Evolutionary conservation across 176 grass and related monocot genomes (phyloP).

Genomic region (Phyllostachys edulis): DNA sequence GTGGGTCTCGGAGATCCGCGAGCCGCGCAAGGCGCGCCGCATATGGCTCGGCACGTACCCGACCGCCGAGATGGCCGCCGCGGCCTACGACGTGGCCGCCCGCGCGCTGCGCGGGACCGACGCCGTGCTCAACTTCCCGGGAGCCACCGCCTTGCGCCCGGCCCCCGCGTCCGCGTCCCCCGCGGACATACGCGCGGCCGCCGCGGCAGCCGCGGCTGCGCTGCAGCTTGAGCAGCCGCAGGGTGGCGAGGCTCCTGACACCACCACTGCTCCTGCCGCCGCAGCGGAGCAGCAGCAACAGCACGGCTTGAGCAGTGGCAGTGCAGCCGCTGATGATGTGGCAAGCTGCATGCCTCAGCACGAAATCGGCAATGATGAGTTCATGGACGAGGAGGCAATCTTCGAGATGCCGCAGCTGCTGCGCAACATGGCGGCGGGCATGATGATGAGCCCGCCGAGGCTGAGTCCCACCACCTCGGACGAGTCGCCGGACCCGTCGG

Average conservation of each 20-base stretch:
- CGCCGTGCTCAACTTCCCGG: slow-evolving; percentile 84
- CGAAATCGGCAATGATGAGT: slow-evolving; percentile 29
- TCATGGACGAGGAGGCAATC: slow-evolving; percentile 93
- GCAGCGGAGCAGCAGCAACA: not conserved
- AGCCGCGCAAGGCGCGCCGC: slow-evolving; percentile 80
- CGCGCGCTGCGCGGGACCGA: slow-evolving; percentile 69
- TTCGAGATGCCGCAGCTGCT: slow-evolving; percentile 88
- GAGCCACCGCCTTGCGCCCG: slow-evolving; percentile 39
- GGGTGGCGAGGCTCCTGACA: not conserved
- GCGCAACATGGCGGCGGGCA: slow-evolving; percentile 91
- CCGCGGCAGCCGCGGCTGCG: slow-evolving; percentile 47
- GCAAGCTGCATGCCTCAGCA: not conserved
- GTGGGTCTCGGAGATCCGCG: slow-evolving; percentile 98
- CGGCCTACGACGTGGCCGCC: slow-evolving; percentile 82
- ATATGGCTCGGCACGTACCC: slow-evolving; percentile 97
- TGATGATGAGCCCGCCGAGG: slow-evolving; percentile 98
- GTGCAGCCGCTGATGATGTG: not conserved
- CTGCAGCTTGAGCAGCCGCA: slow-evolving; percentile 31
- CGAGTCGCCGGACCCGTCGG: slow-evolving; percentile 52
- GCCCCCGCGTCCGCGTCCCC: slow-evolving; percentile 59
- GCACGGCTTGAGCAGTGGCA: not conserved
- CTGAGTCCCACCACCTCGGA: slow-evolving; percentile 64
- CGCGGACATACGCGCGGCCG: slow-evolving; percentile 63
- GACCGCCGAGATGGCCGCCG: slow-evolving; percentile 84
- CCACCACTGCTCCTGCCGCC: not conserved